phyloP scores from a whole-genome alignment of 441 rosid genomes.

The Erodium trifolium region DNA sequence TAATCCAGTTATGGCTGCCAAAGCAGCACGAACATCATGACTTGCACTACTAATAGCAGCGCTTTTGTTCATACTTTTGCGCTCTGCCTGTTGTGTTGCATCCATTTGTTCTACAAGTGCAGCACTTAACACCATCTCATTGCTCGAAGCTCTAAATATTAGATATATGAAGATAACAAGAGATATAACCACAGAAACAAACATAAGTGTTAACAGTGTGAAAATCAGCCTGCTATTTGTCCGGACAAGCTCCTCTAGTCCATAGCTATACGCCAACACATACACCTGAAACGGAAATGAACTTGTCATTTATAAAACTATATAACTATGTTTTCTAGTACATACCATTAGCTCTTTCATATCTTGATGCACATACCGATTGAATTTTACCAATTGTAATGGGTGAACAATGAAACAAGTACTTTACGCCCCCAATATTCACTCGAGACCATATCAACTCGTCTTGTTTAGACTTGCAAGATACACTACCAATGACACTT shows the following conservation, averaged over 20 bases:
- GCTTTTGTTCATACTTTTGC: slow-evolving; percentile 56
- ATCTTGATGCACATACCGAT: slow-evolving; percentile 20
- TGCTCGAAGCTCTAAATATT: slow-evolving; percentile 29
- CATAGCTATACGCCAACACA: slow-evolving; percentile 22
- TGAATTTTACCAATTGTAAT: slow-evolving; percentile 28
- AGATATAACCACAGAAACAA: slow-evolving; percentile 21
- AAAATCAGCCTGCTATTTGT: slow-evolving; percentile 22
- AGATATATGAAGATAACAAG: slow-evolving; percentile 23
- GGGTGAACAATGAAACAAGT: slow-evolving; percentile 32
- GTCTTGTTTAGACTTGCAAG: slow-evolving; percentile 17
- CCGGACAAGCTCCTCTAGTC: slow-evolving; percentile 18
- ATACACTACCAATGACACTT: neutral
- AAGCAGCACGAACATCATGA: slow-evolving; percentile 40
- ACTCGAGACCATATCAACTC: neutral
- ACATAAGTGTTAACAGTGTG: slow-evolving; percentile 18
- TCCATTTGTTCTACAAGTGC: slow-evolving; percentile 44
- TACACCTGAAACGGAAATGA: slow-evolving; percentile 29
- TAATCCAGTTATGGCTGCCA: slow-evolving; percentile 32
- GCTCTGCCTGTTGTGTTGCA: slow-evolving; percentile 54
- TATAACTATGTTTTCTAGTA: no score
- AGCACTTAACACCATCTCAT: slow-evolving; percentile 42
- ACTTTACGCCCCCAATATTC: slow-evolving; percentile 20
- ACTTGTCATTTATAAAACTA: neutral
- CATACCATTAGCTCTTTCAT: no score
- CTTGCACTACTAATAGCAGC: slow-evolving; percentile 37